phyloP scores from a whole-genome alignment of 176 grass and related monocot species.

The Alloteropsis semialata region DNA sequence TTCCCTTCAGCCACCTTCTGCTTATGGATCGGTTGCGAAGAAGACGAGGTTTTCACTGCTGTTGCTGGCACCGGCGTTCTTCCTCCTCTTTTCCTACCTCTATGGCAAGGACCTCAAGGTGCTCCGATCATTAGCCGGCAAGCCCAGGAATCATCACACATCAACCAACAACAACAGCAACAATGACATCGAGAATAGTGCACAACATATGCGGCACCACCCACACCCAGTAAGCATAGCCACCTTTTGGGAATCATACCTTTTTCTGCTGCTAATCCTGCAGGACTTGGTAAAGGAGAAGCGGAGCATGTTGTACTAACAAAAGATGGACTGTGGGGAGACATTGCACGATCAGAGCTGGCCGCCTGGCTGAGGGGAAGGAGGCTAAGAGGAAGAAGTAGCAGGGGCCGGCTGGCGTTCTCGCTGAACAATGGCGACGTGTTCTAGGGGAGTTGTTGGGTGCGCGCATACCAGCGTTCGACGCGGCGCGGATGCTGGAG shows the following conservation, averaged over 20 bases:
- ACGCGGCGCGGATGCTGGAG: conserved; percentile 62
- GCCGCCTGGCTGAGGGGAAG: too few relatives aligned
- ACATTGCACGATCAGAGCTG: neutral
- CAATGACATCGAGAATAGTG: neutral
- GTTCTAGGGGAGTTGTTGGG: conserved; percentile 66
- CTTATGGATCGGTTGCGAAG: conserved; percentile 11
- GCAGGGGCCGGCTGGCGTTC: conserved; percentile 50
- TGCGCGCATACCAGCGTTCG: conserved; percentile 61
- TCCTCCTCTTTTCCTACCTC: conserved; percentile 52
- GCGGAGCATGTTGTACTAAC: neutral
- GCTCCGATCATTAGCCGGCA: conserved; percentile 28
- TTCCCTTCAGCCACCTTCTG: too few relatives aligned
- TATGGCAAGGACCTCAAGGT: conserved; percentile 49
- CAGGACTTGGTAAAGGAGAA: too few relatives aligned
- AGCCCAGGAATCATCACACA: neutral
- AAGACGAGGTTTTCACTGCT: conserved; percentile 39
- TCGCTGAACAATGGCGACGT: conserved; percentile 56
- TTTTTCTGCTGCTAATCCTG: neutral
- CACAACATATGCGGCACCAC: neutral
- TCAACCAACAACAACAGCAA: neutral
- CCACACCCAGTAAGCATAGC: conserved; percentile 5
- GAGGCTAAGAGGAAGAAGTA: conserved; percentile 16
- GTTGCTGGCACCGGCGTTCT: conserved; percentile 35
- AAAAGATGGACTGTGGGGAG: neutral
- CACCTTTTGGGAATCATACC: neutral